Conservation (phyloP, 2,329 filamentous ascomycete genomes). For the Shiraia bambusicola region DNA sequence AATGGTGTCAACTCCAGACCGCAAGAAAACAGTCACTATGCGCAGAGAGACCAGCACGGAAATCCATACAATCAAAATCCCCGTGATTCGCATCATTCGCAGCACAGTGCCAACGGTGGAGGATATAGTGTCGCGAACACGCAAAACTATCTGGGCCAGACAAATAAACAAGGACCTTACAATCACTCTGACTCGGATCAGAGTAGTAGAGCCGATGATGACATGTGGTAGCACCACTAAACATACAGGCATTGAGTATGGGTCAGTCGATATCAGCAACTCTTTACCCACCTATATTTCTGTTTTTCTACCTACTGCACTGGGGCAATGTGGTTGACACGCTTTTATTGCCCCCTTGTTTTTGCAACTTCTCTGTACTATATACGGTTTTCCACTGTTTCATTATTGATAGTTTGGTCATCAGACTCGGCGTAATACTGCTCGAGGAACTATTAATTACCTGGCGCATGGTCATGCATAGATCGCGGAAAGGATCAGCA, state of each 20-base stretch:
- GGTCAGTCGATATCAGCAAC: not conserved
- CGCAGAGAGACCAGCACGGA: conserved; percentile 11
- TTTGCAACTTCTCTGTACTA: not conserved
- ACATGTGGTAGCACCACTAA: conserved; percentile 40
- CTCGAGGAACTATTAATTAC: not conserved
- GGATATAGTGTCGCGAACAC: conserved; percentile 43
- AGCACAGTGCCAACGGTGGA: conserved; percentile 30
- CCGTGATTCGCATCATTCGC: conserved; percentile 39
- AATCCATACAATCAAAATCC: conserved; percentile 22
- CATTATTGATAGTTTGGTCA: not conserved
- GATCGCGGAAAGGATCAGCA: not conserved
- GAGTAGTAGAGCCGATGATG: conserved; percentile 35
- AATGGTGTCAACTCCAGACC: conserved; percentile 6
- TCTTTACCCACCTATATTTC: not conserved
- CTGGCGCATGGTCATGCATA: conserved; percentile 1
- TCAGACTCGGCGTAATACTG: not conserved
- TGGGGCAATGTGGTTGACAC: not conserved
- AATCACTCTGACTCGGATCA: conserved; percentile 34
- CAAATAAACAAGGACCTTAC: conserved; percentile 26
- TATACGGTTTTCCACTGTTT: conserved; percentile 1
- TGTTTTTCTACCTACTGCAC: not conserved
- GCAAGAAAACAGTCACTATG: conserved; percentile 17
- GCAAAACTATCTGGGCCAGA: conserved; percentile 39
- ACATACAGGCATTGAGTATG: not conserved
- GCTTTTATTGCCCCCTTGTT: not conserved